These are phyloP conservation scores for Neohortaea acidophila DNA, from an alignment of 495 filamentous ascomycete species.

Conservation along the genomic window DNA sequence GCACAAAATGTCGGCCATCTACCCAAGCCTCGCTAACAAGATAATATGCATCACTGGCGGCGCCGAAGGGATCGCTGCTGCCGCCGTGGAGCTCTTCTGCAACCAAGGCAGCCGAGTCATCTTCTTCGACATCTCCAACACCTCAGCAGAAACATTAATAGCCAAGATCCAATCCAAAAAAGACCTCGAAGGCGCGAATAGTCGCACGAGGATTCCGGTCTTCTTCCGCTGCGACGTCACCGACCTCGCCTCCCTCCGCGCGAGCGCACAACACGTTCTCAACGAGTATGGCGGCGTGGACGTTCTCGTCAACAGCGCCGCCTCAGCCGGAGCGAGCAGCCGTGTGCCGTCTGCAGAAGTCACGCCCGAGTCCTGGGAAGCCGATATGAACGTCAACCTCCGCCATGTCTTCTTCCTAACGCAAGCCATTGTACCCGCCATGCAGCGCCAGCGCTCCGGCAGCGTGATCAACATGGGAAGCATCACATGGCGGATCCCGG, in stretches of 20 bases:
- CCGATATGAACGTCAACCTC: conserved; percentile 21
- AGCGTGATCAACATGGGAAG: conserved; percentile 23
- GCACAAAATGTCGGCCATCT: conserved; percentile 2
- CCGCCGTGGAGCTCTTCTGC: conserved; percentile 13
- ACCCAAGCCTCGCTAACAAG: conserved; percentile 13
- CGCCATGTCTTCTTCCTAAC: conserved; percentile 29
- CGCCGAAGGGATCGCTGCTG: conserved; percentile 14
- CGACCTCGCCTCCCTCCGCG: conserved; percentile 4
- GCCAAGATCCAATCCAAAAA: not conserved
- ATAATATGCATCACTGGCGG: conserved; percentile 12
- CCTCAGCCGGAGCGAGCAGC: conserved; percentile 9
- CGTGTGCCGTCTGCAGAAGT: conserved; percentile 11
- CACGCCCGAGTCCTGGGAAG: conserved; percentile 22
- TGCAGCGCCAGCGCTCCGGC: conserved; percentile 18
- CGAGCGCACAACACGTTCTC: conserved; percentile 1
- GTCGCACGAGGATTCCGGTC: not conserved
- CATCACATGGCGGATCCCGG: conserved; percentile 24
- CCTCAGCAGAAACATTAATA: conserved; percentile 1
- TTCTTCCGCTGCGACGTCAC: conserved; percentile 16
- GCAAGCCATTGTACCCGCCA: conserved; percentile 21
- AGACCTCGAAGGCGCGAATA: not conserved
- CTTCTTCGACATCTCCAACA: conserved; percentile 12
- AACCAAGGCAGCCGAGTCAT: conserved; percentile 13
- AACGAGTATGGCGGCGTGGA: conserved; percentile 10
- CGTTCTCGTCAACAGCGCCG: conserved; percentile 16